A percentile compares a stretch with the other conserved stretches of the same genome.
Evolutionary conservation across 2,329 filamentous ascomycete genomes (phyloP).

Genomic region (Penicillium psychrosexuale): DNA sequence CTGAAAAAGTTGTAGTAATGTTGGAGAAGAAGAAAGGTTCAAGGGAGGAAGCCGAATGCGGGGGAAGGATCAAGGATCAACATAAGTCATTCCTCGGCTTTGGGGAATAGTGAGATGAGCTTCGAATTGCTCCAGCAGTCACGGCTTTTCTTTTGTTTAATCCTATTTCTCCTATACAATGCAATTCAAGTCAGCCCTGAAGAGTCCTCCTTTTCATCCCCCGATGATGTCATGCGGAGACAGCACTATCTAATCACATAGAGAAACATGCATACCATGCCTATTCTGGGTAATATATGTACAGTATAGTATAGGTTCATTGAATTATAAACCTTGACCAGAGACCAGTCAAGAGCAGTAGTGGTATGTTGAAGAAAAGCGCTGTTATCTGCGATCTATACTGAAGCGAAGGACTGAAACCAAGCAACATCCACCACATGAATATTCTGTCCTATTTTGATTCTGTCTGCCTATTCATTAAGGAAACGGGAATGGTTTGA

Average conservation of each 20-base stretch:
- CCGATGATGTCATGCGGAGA: conserved; percentile 28
- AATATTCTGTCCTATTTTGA: not conserved
- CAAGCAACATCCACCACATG: not conserved
- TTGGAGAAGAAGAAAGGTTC: not conserved
- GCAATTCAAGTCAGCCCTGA: not conserved
- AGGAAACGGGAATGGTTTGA: not conserved
- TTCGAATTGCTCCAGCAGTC: not conserved
- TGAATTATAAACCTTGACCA: not conserved
- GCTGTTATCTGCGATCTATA: not conserved
- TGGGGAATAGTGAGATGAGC: not conserved
- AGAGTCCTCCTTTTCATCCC: not conserved
- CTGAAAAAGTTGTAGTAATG: not conserved
- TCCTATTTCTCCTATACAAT: not conserved
- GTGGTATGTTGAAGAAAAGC: not conserved
- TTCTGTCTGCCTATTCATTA: not conserved
- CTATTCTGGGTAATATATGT: not conserved
- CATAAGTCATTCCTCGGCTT: not conserved
- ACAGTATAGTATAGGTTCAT: not conserved
- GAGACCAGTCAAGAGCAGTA: not conserved
- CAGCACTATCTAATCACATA: not conserved
- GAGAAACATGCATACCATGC: not conserved
- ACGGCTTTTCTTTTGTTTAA: not conserved
- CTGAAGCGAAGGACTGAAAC: not conserved
- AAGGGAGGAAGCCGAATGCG: conserved; percentile 13
- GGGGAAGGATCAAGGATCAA: conserved; percentile 14